Conservation (phyloP, 768 basidiomycete species). For the Multifurca ochricompacta region DNA sequence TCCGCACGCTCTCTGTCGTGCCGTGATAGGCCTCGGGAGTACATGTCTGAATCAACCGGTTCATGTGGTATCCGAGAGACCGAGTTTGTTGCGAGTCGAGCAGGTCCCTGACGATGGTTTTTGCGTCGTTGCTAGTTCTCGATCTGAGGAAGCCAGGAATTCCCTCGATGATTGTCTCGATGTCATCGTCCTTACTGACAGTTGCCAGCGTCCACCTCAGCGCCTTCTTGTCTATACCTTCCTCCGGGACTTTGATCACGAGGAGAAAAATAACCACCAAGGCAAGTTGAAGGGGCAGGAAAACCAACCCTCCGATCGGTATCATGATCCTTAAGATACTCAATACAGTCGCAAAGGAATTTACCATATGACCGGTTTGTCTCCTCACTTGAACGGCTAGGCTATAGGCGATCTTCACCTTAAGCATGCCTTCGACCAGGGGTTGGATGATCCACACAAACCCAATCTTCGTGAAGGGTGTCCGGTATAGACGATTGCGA, state of each 20-base stretch:
- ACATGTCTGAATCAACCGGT: not conserved
- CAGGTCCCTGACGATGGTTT: not conserved
- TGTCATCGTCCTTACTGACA: constrained; percentile 3
- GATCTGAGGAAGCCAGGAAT: constrained; percentile 4
- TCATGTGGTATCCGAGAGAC: not conserved
- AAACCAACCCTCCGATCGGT: too few relatives aligned
- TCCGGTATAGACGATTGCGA: constrained; percentile 5
- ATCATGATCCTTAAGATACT: too few relatives aligned
- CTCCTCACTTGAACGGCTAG: constrained; percentile 2
- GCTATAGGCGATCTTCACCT: too few relatives aligned
- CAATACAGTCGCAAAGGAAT: too few relatives aligned
- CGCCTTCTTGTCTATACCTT: not conserved
- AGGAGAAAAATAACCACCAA: not conserved
- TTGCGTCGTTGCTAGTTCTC: not conserved
- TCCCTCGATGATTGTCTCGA: constrained; percentile 11
- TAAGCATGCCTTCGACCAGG: too few relatives aligned
- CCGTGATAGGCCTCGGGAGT: not conserved
- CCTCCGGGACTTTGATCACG: not conserved
- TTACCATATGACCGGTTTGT: too few relatives aligned
- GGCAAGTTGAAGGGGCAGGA: too few relatives aligned
- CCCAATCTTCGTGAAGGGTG: constrained; percentile 3
- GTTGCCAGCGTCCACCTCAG: constrained; percentile 1
- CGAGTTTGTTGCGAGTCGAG: not conserved
- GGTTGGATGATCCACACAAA: too few relatives aligned
- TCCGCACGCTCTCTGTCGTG: not conserved